phyloP scores from a whole-genome alignment of 768 basidiomycete species.

The Panus rudis region DNA sequence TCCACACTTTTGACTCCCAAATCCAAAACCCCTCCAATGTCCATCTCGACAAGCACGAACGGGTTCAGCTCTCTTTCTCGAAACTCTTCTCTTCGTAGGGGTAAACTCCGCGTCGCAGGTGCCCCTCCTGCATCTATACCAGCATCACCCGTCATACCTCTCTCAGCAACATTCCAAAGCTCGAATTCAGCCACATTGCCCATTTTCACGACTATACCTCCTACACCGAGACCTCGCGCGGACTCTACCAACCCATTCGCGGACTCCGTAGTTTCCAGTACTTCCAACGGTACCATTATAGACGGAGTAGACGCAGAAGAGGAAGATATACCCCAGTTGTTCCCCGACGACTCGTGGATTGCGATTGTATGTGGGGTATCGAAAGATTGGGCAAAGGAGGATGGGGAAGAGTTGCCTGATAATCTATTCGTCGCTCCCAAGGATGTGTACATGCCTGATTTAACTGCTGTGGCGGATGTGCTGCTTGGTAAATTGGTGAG shows the following conservation, averaged over 20 bases:
- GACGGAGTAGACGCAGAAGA: conserved; percentile 9
- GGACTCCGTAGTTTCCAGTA: neutral
- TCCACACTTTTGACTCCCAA: neutral
- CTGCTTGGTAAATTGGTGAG: conserved; percentile 71
- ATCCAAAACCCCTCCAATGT: neutral
- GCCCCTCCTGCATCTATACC: conserved; percentile 19
- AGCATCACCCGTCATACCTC: conserved; percentile 10
- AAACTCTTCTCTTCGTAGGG: too few relatives aligned
- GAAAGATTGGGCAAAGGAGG: conserved; percentile 29
- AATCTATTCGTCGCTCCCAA: conserved; percentile 70
- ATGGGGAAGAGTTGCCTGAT: conserved; percentile 44
- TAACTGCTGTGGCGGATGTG: conserved; percentile 68
- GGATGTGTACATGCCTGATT: conserved; percentile 79
- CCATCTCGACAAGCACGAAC: too few relatives aligned
- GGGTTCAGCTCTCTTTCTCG: too few relatives aligned
- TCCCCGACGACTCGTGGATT: conserved; percentile 70
- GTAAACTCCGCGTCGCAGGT: conserved; percentile 16
- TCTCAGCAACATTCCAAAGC: neutral
- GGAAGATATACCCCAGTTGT: conserved; percentile 32
- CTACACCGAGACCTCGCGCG: conserved; percentile 26
- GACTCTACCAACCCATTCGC: neutral
- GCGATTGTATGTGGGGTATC: conserved; percentile 74
- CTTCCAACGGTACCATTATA: neutral
- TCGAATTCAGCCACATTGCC: conserved; percentile 16
- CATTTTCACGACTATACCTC: conserved; percentile 25